Evolutionary conservation across 2,329 filamentous ascomycete species (phyloP).

Genomic region (Trichoderma sp.): DNA sequence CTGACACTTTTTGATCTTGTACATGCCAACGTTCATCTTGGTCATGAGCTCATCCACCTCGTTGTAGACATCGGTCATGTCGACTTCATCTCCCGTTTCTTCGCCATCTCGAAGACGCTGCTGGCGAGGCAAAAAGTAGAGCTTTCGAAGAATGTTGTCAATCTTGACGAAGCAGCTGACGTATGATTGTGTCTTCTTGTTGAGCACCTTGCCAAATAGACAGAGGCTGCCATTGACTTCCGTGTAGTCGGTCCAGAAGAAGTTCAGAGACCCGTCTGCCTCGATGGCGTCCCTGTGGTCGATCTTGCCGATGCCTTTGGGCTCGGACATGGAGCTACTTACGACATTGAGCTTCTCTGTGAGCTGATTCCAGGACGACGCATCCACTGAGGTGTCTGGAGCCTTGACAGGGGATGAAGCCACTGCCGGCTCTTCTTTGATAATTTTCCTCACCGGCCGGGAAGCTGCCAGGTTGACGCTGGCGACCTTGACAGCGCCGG

Average conservation of each 20-base stretch:
- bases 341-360: conserved; percentile 84
- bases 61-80: conserved; percentile 85
- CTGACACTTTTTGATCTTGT: conserved; percentile 89
- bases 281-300: conserved; percentile 85
- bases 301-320: conserved; percentile 73
- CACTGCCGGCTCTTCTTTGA: conserved; percentile 67
- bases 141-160: conserved; percentile 88
- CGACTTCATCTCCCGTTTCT: conserved; percentile 75
- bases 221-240: conserved; percentile 90
- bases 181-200: conserved; percentile 76
- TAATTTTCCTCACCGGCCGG: conserved; percentile 69
- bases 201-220: conserved; percentile 92
- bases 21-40: conserved; percentile 79
- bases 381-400: conserved; percentile 65
- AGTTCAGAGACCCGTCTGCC: conserved; percentile 83
- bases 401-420: conserved; percentile 75
- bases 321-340: conserved; percentile 69
- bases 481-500: conserved; percentile 65
- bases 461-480: conserved; percentile 86
- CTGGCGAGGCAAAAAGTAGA: conserved; percentile 88
- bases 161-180: conserved; percentile 95
- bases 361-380: conserved; percentile 85
- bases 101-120: conserved; percentile 58
- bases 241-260: conserved; percentile 97
- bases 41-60: conserved; percentile 91